Base-by-base conservation (phyloP, 2,329 filamentous ascomycete species). In the Curvularia verruculosa region DNA sequence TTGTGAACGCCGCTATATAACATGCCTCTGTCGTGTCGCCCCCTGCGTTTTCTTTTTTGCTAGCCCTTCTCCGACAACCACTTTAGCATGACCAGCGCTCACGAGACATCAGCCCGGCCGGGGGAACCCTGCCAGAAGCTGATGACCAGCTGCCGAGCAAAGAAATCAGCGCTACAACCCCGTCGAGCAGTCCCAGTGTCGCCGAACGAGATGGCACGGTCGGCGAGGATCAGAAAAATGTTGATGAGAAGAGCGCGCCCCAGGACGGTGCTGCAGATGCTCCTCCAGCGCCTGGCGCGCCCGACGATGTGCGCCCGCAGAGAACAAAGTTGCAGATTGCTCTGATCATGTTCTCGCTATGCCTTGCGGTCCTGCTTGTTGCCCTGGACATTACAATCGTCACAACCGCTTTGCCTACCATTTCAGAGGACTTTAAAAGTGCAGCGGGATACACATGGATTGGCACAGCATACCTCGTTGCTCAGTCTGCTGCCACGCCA, bases 361-460 rank as follows among this genome's bases (percentile, higher is more conserved):
- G 74, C 43, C 80, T 86, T 72, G 84, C 84, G 7, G 77, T 87
- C 12, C 84, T 87, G 52, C 79, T 87, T 24, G 84, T 84, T 10
- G 85, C 85, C 29, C 73, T 87, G 39, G 85, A 87, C 65, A 85
- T 86, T 71, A 86, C 85, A 0, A 87, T 87, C 61, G 80, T 88
- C 51, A 84, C 85, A 0, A 87, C 86, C 3, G 84, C 85, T 2
- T 75, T 87, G 0, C 85, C 86, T 0, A 86, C 84, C 1, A 87
- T 88, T 50, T 79, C 80, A 15, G 78, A 81, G 58, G 74, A 83
- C 31, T 84, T 85, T 65, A 72, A 82, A 18, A 82, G 81, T 5
- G 74, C 78, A 3, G 70, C 77, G 12, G 82, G 81, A 19, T 84
- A 84, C 60, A 80, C 78, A 5, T 85, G 83, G 83, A 80, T 85